phyloP scores from a whole-genome alignment of 768 basidiomycete species.

The Mrakia gelida region DNA sequence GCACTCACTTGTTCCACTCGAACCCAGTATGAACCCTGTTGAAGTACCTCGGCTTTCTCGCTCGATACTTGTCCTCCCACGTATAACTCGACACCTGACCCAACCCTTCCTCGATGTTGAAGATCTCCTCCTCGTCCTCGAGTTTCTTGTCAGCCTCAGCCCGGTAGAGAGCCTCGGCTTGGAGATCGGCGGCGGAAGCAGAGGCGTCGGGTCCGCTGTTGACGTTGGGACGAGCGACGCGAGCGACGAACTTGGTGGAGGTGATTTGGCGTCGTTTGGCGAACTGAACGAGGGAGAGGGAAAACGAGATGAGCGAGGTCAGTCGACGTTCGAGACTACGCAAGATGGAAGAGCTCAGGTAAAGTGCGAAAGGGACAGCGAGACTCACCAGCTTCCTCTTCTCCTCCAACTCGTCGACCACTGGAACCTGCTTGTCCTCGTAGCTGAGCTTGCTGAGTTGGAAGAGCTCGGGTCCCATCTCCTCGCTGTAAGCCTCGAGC shows the following conservation, averaged over 20 bases:
- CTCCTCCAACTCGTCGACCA: conserved; percentile 56
- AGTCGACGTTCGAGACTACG: conserved; percentile 5
- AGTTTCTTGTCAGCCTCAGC: conserved; percentile 81
- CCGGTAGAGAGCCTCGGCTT: conserved; percentile 58
- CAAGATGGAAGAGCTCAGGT: conserved; percentile 11
- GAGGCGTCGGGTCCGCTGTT: conserved; percentile 45
- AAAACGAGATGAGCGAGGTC: background rate
- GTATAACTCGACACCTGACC: conserved; percentile 72
- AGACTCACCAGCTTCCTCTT: conserved; percentile 53
- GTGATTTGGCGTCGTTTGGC: conserved; percentile 74
- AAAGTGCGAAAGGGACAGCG: too few species aligned
- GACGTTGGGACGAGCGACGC: conserved; percentile 44
- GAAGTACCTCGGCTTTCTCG: conserved; percentile 95
- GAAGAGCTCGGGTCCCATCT: conserved; percentile 77
- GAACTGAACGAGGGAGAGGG: conserved; percentile 51
- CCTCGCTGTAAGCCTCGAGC: conserved; percentile 44
- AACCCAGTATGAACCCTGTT: conserved; percentile 98
- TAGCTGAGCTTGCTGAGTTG: conserved; percentile 64
- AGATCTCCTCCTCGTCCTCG: conserved; percentile 92
- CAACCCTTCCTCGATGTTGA: conserved; percentile 88
- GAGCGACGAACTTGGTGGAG: conserved; percentile 81
- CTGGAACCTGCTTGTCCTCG: conserved; percentile 78
- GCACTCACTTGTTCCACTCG: conserved; percentile 83
- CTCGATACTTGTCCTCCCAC: conserved; percentile 98
- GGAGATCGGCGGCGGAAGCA: conserved; percentile 61